phyloP scores from a whole-genome alignment of 2,329 filamentous ascomycete species.

The Dryadomyces quercus-mongolicae region DNA sequence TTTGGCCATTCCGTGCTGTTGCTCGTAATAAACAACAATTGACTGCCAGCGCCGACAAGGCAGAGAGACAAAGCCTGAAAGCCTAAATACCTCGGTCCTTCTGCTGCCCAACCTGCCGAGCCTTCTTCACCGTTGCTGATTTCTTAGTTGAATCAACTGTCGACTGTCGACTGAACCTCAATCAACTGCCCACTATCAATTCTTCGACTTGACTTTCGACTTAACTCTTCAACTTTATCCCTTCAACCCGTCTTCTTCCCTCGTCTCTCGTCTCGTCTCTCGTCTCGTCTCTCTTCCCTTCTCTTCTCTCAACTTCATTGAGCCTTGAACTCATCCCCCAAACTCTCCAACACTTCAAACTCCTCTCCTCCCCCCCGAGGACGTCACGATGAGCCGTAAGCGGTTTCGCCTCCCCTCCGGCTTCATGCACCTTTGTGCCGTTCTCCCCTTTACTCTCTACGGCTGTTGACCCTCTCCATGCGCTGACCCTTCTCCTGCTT shows the following conservation, averaged over 20 bases:
- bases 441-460: background rate
- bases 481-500: background rate
- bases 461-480: background rate
- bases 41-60: background rate
- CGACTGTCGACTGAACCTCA: too few species aligned
- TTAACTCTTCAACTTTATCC: background rate
- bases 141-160: too few species aligned
- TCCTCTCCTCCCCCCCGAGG: background rate
- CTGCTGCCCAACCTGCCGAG: background rate
- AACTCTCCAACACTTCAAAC: too few species aligned
- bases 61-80: background rate
- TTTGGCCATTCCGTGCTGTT: background rate
- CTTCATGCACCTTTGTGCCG: background rate
- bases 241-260: too few species aligned
- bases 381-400: background rate
- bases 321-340: too few species aligned
- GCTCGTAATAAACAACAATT: background rate
- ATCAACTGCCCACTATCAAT: too few species aligned
- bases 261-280: background rate
- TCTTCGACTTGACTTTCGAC: background rate
- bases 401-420: background rate
- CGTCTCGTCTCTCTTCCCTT: background rate
- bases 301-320: too few species aligned
- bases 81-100: background rate
- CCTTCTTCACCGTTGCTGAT: too few species aligned